These are phyloP conservation scores for Pisolithus tinctorius DNA, from an alignment of 768 basidiomycete genomes.

Conservation along the genomic window DNA sequence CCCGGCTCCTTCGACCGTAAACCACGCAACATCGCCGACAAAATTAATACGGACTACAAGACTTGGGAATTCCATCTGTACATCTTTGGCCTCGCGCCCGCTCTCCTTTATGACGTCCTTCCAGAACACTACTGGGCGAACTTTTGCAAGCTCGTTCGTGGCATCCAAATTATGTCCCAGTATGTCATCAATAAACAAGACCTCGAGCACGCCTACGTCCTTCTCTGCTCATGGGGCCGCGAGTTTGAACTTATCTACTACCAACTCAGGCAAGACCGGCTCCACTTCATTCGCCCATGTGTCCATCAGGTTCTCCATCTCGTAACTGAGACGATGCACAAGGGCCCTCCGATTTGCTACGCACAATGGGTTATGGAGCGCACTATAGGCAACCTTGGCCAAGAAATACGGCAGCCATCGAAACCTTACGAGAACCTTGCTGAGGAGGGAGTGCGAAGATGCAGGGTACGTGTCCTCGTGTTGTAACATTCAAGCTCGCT, in stretches of 20 bases:
- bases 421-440: constrained; percentile 23
- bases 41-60: constrained; percentile 18
- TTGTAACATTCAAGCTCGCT: too few relatives aligned
- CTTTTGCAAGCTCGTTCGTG: constrained; percentile 16
- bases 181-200: constrained; percentile 8
- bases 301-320: constrained; percentile 23
- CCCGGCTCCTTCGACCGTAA: constrained; percentile 13
- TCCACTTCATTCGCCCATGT: constrained; percentile 24
- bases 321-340: constrained; percentile 11
- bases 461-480: neutral
- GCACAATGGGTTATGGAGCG: constrained; percentile 24
- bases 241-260: constrained; percentile 26
- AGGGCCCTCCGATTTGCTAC: constrained; percentile 17
- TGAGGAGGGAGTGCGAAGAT: constrained; percentile 13
- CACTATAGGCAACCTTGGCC: constrained; percentile 20
- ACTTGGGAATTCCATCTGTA: constrained; percentile 16
- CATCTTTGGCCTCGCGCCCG: constrained; percentile 14
- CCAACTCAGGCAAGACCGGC: constrained; percentile 12
- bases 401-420: constrained; percentile 17
- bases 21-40: constrained; percentile 16
- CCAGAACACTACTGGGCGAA: constrained; percentile 11
- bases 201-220: constrained; percentile 5
- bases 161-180: constrained; percentile 14
- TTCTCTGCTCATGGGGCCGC: constrained; percentile 15
- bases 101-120: constrained; percentile 11